A percentile compares a stretch with the other conserved stretches of the same genome.
Conservation (phyloP, 805 yeast genomes). For the Wickerhamomyces hampshirensis region DNA sequence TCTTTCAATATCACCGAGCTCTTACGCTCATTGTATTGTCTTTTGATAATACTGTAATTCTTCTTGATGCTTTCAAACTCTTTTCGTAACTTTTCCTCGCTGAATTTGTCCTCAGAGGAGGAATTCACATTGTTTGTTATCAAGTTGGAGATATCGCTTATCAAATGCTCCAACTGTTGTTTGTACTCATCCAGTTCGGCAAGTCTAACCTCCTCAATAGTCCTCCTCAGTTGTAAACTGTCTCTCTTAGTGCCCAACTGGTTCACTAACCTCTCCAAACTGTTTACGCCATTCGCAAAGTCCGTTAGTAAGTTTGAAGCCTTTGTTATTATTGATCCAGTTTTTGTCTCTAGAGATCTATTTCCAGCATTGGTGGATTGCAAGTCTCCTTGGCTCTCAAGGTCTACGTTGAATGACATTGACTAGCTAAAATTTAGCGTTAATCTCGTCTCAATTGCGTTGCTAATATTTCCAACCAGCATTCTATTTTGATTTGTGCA, state of each 20-base stretch:
- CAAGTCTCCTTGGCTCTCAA: slow-evolving; percentile 23
- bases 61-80: slow-evolving; percentile 53
- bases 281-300: slow-evolving; percentile 46
- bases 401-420: slow-evolving; percentile 27
- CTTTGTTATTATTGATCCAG: slow-evolving; percentile 18
- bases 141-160: slow-evolving; percentile 20
- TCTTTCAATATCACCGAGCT: slow-evolving; percentile 33
- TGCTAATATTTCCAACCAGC: too few species aligned
- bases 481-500: not conserved
- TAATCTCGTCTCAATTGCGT: too few species aligned
- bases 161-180: slow-evolving; percentile 30
- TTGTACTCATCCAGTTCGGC: slow-evolving; percentile 23
- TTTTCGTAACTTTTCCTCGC: slow-evolving; percentile 39
- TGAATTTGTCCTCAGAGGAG: slow-evolving; percentile 21
- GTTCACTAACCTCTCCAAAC: slow-evolving; percentile 42
- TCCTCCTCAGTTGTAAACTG: slow-evolving; percentile 28
- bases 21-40: slow-evolving; percentile 46
- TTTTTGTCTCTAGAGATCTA: slow-evolving; percentile 11
- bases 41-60: slow-evolving; percentile 37
- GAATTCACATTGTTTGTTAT: slow-evolving; percentile 12
- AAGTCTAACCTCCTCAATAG: slow-evolving; percentile 23
- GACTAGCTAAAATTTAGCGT: too few species aligned
- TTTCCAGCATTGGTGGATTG: not conserved
- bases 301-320: slow-evolving; percentile 28
- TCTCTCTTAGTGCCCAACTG: slow-evolving; percentile 48